Evolutionary conservation across 192 early-diverging fungal genomes (phyloP).

Genomic region (Mortierella antarctica): DNA sequence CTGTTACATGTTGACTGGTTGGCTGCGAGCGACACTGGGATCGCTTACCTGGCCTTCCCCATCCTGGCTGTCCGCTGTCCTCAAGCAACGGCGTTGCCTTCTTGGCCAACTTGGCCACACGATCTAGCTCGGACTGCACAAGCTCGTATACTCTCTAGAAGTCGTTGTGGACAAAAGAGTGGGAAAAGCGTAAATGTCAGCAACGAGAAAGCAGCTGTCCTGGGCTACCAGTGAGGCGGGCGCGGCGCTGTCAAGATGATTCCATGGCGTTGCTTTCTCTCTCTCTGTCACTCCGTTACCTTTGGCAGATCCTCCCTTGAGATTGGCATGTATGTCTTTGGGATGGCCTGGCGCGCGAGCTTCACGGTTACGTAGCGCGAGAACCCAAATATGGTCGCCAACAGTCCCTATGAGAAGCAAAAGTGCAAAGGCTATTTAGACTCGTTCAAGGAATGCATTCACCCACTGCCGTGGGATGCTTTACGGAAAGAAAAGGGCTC

Average conservation of each 20-base stretch:
- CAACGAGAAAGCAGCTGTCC: neutral
- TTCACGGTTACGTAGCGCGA: constrained; percentile 61
- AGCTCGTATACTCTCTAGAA: constrained; percentile 57
- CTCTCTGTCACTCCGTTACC: constrained; percentile 20
- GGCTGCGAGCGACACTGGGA: neutral
- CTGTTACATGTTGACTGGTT: too few relatives aligned
- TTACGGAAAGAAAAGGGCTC: neutral
- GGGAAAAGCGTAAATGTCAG: neutral
- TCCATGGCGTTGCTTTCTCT: too few relatives aligned
- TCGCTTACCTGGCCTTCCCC: constrained; percentile 61
- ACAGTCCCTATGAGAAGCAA: constrained; percentile 51
- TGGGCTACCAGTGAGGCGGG: too few relatives aligned
- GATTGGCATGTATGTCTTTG: constrained; percentile 64
- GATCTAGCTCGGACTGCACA: constrained; percentile 56
- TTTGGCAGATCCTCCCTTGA: constrained; percentile 59
- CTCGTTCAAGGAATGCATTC: neutral
- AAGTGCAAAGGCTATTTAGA: neutral
- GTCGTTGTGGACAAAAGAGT: neutral
- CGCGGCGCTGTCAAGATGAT: neutral
- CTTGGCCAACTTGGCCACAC: constrained; percentile 50
- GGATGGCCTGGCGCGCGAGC: constrained; percentile 60
- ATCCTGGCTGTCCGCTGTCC: constrained; percentile 61
- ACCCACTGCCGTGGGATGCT: neutral
- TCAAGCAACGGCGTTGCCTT: constrained; percentile 55
- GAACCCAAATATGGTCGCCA: constrained; percentile 60